Base-by-base conservation (phyloP, 2,329 filamentous ascomycete genomes). In the Penicillium sp. region DNA sequence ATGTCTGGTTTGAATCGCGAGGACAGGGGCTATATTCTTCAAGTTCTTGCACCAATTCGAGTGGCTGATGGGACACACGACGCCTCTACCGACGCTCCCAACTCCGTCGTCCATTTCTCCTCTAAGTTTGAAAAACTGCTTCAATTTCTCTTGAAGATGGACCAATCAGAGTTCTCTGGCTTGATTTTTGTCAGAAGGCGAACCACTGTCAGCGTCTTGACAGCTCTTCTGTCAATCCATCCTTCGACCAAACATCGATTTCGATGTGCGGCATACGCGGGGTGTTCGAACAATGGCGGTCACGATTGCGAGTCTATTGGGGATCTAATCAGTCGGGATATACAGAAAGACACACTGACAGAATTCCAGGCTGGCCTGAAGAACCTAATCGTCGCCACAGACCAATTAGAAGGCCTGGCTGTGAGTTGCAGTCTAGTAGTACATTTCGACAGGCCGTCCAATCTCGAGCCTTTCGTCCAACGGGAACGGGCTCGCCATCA, bases 141-240 rank as follows among this genome's bases (percentile, higher is more conserved):
- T 3, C 74, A 83, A 4, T 80, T 89, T 16, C 62, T 84, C 1
- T 66, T 68, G 1, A 69, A 75, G 13, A 71, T 81, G 2, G 71
- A 79, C 1, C 68, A 73, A 1, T 72, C 79, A 0, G 80, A 83
- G 4, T 86, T 78, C 29, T 75, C 74, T 0, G 79, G 87, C 0
- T 86, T 93, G 16, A 74, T 92, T 0, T 93, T 93, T 62, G 89
- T 85, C 25, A 78, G 83, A 56, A 84, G 90, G 66, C 77, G 88
- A 50, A 81, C 81, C 1, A 86, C 84, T 0, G 87, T 86, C 0
- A 80, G 79, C 7, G 81, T 90, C 4, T 74, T 93, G 29, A 73
- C 80, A 2, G 79, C 86, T 5, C 67, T 91, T 1, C 71, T 92
- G 1, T 77, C 78, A 0, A 64, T 77, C 0, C 82, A 87, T 60